These are phyloP conservation scores for Botrytis fragariae DNA, from an alignment of 2,329 filamentous ascomycete genomes.

Conservation along the genomic window DNA sequence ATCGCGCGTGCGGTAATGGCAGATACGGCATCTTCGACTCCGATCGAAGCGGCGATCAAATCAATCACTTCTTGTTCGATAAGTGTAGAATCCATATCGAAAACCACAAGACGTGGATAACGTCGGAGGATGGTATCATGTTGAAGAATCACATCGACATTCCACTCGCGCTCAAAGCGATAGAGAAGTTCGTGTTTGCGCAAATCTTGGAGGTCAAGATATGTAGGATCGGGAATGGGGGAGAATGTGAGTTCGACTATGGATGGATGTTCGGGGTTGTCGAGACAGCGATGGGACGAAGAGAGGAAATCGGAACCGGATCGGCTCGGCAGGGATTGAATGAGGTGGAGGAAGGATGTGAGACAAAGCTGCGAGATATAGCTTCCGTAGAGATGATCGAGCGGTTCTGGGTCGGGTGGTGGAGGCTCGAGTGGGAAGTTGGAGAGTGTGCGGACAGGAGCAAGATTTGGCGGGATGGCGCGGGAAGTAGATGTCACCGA, in stretches of 20 bases:
- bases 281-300: conserved; percentile 64
- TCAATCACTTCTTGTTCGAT: conserved; percentile 98
- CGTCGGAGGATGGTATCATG: conserved; percentile 69
- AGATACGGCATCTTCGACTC: conserved; percentile 77
- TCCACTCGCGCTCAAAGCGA: conserved; percentile 84
- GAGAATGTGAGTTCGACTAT: conserved; percentile 66
- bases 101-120: conserved; percentile 84
- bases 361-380: conserved; percentile 63
- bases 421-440: conserved; percentile 59
- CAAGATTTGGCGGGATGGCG: conserved; percentile 44
- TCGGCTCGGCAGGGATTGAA: conserved; percentile 59
- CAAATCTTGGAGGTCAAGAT: conserved; percentile 65
- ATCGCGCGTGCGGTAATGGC: conserved; percentile 91
- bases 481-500: conserved; percentile 20
- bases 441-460: conserved; percentile 57
- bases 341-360: conserved; percentile 64
- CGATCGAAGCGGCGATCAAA: conserved; percentile 81
- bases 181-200: conserved; percentile 79
- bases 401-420: conserved; percentile 52
- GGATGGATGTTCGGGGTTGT: conserved; percentile 56
- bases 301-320: conserved; percentile 50
- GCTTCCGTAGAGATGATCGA: conserved; percentile 64
- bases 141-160: conserved; percentile 79
- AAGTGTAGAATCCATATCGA: conserved; percentile 98
- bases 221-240: conserved; percentile 58